These are phyloP conservation scores for Penicillium expansum DNA, from an alignment of 2,329 filamentous ascomycete genomes.

Conservation along the genomic window DNA sequence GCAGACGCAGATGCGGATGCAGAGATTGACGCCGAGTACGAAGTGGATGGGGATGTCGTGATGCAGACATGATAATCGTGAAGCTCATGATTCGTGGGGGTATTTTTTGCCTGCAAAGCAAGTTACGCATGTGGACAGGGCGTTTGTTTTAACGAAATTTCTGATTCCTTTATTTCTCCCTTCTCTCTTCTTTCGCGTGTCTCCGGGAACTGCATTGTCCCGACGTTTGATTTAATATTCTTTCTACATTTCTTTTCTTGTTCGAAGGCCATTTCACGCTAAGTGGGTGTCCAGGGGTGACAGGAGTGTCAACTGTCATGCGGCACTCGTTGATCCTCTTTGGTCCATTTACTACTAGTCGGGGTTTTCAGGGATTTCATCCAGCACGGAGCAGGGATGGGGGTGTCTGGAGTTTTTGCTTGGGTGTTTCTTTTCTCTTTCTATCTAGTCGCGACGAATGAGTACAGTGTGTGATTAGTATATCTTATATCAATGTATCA, in stretches of 20 bases:
- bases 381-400: constrained; percentile 21
- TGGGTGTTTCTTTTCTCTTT: constrained; percentile 9
- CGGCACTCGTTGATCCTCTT: neutral
- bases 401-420: constrained; percentile 15
- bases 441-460: constrained; percentile 8
- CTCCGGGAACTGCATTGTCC: neutral
- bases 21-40: constrained; percentile 27
- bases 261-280: neutral
- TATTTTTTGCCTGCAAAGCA: constrained; percentile 7
- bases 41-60: constrained; percentile 27
- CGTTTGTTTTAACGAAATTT: constrained; percentile 18
- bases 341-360: constrained; percentile 3
- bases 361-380: constrained; percentile 13
- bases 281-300: neutral
- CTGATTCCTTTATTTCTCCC: constrained; percentile 5
- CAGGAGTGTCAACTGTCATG: neutral
- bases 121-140: constrained; percentile 27
- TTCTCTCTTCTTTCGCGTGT: constrained; percentile 4
- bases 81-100: constrained; percentile 3
- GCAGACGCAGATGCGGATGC: constrained; percentile 29
- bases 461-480: constrained; percentile 11
- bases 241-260: constrained; percentile 2
- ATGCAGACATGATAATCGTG: constrained; percentile 30
- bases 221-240: constrained; percentile 1
- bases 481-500: constrained; percentile 2